phyloP scores from a whole-genome alignment of 75 land plant genomes.

The Ceratopteris richardii region DNA sequence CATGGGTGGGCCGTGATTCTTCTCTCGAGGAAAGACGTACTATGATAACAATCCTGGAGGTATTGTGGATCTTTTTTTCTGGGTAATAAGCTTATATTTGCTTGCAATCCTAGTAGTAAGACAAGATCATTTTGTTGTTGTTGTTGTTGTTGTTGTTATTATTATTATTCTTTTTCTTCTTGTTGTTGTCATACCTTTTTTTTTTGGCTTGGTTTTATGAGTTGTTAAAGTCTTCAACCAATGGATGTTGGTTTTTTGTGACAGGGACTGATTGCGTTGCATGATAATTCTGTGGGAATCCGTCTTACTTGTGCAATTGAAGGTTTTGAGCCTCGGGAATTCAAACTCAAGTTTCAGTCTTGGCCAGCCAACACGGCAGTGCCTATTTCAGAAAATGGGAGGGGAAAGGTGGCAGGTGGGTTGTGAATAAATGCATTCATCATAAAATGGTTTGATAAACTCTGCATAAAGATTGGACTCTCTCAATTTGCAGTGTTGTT shows the following conservation, averaged over 20 bases:
- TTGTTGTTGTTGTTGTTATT: no score
- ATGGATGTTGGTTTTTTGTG: conserved; percentile 5
- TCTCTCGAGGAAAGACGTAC: conserved; percentile 39
- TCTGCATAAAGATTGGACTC: background rate
- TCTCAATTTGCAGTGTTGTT: conserved; percentile 30
- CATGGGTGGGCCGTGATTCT: conserved; percentile 71
- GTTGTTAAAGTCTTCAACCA: no score
- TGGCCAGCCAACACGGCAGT: conserved; percentile 36
- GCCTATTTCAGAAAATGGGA: conserved; percentile 45
- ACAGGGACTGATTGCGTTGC: conserved; percentile 36
- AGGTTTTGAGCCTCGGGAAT: conserved; percentile 52
- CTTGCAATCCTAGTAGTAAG: background rate
- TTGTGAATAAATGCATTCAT: background rate
- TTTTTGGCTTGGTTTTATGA: background rate
- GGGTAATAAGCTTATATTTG: background rate
- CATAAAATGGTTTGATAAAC: conserved; percentile 1
- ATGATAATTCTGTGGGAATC: conserved; percentile 23
- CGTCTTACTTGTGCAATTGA: conserved; percentile 40
- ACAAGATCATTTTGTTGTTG: no score
- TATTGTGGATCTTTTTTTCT: conserved; percentile 10
- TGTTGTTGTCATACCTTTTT: no score
- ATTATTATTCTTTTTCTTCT: no score
- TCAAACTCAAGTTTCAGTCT: conserved; percentile 37
- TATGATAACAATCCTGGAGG: conserved; percentile 41
- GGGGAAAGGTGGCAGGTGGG: conserved; percentile 69